Evolutionary conservation across 371 early-diverging fungal species (phyloP).

Genomic region (Circinella minor): DNA sequence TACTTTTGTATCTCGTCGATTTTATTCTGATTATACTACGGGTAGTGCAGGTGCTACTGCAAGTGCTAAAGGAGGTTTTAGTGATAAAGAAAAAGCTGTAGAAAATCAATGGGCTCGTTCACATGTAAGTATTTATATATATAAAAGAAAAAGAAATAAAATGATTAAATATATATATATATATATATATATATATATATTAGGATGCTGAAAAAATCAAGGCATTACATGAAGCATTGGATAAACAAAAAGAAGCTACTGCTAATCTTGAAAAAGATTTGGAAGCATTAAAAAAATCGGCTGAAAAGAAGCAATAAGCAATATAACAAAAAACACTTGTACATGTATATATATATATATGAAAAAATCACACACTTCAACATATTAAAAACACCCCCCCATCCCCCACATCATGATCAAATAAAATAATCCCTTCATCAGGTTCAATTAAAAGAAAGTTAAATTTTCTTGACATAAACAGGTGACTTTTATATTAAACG

Average conservation of each 20-base stretch:
- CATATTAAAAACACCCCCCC: no score
- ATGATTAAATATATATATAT: neutral
- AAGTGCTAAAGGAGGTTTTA: conserved; percentile 28
- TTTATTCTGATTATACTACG: neutral
- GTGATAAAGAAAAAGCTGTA: conserved; percentile 52
- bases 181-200: no score
- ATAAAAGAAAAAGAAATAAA: no score
- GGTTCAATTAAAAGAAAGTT: no score
- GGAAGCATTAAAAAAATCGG: conserved; percentile 20
- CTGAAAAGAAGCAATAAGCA: conserved; percentile 2
- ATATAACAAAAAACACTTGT: no score
- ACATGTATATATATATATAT: no score
- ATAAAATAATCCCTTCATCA: no score
- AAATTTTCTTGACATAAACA: no score
- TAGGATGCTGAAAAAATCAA: conserved; percentile 55
- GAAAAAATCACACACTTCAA: no score
- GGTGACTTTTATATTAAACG: no score
- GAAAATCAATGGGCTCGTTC: conserved; percentile 54
- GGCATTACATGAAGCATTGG: conserved; percentile 36
- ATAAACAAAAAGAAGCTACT: conserved; percentile 37
- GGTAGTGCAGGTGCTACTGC: conserved; percentile 47
- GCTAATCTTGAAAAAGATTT: conserved; percentile 35
- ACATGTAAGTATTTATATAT: conserved; percentile 32
- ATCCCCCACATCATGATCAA: no score
- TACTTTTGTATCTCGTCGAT: neutral